Evolutionary conservation across 495 filamentous ascomycete genomes (phyloP), one percentile per base, ranked within the genome.

Genomic region (Opeltia flavorubescens): DNA sequence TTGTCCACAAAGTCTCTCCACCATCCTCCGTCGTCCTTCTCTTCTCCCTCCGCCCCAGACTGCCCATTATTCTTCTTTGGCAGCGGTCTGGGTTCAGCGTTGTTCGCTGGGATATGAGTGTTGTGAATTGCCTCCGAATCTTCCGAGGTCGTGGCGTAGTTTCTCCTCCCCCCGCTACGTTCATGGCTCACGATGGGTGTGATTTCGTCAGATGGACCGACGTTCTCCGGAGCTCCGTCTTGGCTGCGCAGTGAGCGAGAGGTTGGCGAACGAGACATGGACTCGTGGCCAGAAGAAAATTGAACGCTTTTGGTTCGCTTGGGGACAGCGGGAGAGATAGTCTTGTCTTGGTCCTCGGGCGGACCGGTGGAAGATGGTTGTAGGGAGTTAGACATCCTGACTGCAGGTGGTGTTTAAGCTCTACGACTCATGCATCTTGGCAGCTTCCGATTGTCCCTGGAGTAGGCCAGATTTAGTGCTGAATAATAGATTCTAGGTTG

Each of bases 1-100:
- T 81, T 83, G 20, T 77, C 74, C 29, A 84, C 56, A 5, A 72
- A 48, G 28, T 59, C 59, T 51, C 59, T 64, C 61, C 67, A 76
- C 72, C 77, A 76, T 6, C 63, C 57, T 26, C 59, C 54, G n/a
- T 59, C 55, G 48, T 53, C 47, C 39, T 50, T 54, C 42, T 54
- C 60, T 27, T 34, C 54, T 24, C 7, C 42, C 7, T 54, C 41
- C 1, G 21, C 29, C 17, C 28, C 21, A 21, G 38, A 41, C 1
- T 41, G 18, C 11, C 20, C 38, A 21, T 21, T 41, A 17, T 41
- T 41, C 13, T 21, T 25, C 38, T 21, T 41, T 3, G 38, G 18
- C 13, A 41, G 38, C 38, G 38, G 38, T 18, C 36, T 49, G 3
- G 35, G 15, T 38, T 5, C 23, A 41, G 1, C 11, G 26, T 5